phyloP scores from a whole-genome alignment of 2,329 filamentous ascomycete genomes.

The Sporothrix globosa region DNA sequence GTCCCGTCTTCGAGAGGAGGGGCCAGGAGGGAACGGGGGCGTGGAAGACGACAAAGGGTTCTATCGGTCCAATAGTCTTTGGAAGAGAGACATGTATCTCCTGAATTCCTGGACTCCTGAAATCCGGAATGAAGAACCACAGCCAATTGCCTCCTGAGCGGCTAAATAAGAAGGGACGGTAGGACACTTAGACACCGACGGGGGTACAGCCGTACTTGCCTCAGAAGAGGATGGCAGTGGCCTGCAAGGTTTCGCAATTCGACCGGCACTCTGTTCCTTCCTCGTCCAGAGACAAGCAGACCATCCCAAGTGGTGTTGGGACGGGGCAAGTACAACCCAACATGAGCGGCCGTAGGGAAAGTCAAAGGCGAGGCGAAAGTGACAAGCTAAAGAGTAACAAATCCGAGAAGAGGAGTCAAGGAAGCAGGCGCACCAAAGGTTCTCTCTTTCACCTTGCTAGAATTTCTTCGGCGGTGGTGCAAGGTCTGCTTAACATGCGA shows the following conservation, averaged over 20 bases:
- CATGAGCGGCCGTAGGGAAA: neutral
- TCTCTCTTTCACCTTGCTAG: slow-evolving; percentile 11
- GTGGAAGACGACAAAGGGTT: neutral
- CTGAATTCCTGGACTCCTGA: neutral
- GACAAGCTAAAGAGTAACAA: slow-evolving; percentile 4
- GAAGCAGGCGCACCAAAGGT: neutral
- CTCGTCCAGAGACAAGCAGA: slow-evolving; percentile 6
- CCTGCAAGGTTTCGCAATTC: no score
- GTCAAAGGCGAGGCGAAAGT: slow-evolving; percentile 2
- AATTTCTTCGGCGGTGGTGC: neutral
- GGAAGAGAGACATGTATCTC: neutral
- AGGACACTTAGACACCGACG: neutral
- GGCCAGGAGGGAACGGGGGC: neutral
- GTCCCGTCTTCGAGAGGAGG: slow-evolving; percentile 5
- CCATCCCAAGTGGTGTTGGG: neutral
- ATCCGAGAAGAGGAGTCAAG: neutral
- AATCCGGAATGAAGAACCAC: neutral
- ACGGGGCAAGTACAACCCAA: slow-evolving; percentile 9
- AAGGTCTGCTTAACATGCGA: slow-evolving; percentile 9
- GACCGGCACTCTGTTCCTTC: slow-evolving; percentile 10
- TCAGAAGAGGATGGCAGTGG: no score
- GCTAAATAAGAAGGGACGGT: slow-evolving; percentile 16
- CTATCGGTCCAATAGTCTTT: neutral
- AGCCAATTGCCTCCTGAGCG: slow-evolving; percentile 23
- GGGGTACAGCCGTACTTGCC: neutral